Conservation (phyloP, 371 early-diverging fungal species). For the Mortierella sp. region DNA sequence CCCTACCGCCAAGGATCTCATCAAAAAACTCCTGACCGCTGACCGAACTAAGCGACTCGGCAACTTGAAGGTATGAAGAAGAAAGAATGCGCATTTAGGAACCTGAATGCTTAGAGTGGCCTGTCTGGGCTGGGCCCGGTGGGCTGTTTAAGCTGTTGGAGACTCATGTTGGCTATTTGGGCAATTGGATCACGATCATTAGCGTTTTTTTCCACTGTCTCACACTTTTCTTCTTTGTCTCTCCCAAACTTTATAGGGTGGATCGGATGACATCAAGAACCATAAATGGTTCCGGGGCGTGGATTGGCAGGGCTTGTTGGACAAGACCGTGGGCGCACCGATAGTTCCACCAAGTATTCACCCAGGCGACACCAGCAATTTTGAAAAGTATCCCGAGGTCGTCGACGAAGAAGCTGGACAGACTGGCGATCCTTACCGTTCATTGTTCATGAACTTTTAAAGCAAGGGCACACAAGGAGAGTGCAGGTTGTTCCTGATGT, state of each 20-base stretch:
- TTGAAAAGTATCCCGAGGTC: constrained; percentile 67
- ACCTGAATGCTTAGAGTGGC: too few species aligned
- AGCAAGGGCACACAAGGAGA: neutral
- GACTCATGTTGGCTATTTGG: too few species aligned
- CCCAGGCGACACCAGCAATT: constrained; percentile 76
- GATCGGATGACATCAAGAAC: constrained; percentile 79
- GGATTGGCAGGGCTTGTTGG: constrained; percentile 82
- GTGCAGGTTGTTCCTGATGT: neutral
- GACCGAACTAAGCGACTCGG: constrained; percentile 95
- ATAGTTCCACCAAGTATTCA: constrained; percentile 68
- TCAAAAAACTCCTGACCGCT: constrained; percentile 88
- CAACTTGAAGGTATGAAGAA: constrained; percentile 78
- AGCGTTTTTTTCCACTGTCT: neutral
- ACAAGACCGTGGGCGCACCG: constrained; percentile 74
- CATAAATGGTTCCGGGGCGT: constrained; percentile 91
- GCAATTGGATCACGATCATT: constrained; percentile 27
- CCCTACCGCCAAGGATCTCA: constrained; percentile 89
- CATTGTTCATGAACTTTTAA: constrained; percentile 55
- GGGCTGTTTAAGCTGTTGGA: neutral
- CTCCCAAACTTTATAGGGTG: constrained; percentile 58
- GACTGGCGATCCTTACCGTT: constrained; percentile 48
- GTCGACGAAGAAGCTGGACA: constrained; percentile 9
- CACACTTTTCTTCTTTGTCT: neutral
- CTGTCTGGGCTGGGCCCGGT: too few species aligned
- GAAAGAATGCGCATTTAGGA: neutral